Conservation (phyloP, 345 rosid species). For the Lepidium didymum region DNA sequence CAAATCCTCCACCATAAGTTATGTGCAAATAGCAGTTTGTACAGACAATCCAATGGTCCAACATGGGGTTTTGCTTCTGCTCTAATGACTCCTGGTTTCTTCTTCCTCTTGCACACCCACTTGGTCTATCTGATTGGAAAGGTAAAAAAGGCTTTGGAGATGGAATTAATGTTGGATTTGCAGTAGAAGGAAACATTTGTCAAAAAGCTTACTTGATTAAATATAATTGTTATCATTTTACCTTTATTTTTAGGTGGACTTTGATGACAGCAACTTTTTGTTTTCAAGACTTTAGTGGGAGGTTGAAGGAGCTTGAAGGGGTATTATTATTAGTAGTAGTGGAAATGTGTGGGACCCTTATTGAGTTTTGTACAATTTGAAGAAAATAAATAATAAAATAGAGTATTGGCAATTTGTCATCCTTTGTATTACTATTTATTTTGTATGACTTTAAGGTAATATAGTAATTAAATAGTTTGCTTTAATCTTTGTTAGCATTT, state of each 20-base stretch:
- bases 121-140: constrained; percentile 4
- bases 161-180: constrained; percentile 32
- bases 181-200: constrained; percentile 35
- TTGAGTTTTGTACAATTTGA: constrained; percentile 27
- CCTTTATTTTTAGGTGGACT: constrained; percentile 49
- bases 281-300: constrained; percentile 34
- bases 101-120: constrained; percentile 21
- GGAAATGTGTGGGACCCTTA: constrained; percentile 53
- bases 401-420: constrained; percentile 12
- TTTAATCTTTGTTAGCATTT: not conserved
- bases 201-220: constrained; percentile 51
- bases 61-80: constrained; percentile 22
- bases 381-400: constrained; percentile 3
- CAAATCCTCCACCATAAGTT: constrained; percentile 56
- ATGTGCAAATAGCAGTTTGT: constrained; percentile 11
- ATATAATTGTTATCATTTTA: constrained; percentile 29
- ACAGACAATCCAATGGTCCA: constrained; percentile 35
- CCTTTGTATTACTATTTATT: not conserved
- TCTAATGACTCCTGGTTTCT: constrained; percentile 25
- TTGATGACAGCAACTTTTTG: constrained; percentile 53
- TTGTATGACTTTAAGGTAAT: not conserved
- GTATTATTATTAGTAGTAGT: constrained; percentile 33
- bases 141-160: constrained; percentile 19
- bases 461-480: not conserved
- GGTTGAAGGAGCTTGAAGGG: constrained; percentile 24